Conservation (phyloP, 371 early-diverging fungal genomes). For the Fennellomyces sp. region DNA sequence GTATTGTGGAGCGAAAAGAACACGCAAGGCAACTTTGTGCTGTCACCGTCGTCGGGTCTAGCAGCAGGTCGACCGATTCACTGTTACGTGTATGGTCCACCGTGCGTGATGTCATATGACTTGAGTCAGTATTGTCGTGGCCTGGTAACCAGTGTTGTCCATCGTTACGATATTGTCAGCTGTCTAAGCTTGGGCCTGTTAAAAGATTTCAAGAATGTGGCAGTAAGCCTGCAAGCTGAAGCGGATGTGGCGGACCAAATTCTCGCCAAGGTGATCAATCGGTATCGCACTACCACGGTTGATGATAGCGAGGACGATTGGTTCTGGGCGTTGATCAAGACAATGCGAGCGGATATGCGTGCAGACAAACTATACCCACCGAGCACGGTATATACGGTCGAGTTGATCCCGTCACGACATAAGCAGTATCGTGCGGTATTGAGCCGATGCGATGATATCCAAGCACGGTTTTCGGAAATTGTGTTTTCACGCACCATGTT, state of each 20-base stretch:
- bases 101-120: constrained; percentile 70
- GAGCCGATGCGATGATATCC: constrained; percentile 70
- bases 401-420: constrained; percentile 43
- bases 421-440: constrained; percentile 46
- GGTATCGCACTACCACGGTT: constrained; percentile 19
- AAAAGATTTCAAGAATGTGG: constrained; percentile 76
- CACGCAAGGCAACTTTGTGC: constrained; percentile 55
- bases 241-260: constrained; percentile 74
- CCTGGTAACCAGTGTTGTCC: constrained; percentile 76
- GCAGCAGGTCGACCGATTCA: constrained; percentile 76
- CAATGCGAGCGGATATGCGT: constrained; percentile 79
- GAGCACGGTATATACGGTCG: constrained; percentile 68
- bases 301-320: constrained; percentile 38
- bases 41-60: constrained; percentile 64
- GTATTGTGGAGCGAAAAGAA: constrained; percentile 70
- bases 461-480: constrained; percentile 68
- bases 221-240: constrained; percentile 68
- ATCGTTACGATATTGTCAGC: constrained; percentile 74
- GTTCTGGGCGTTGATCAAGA: constrained; percentile 83
- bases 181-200: constrained; percentile 74
- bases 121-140: constrained; percentile 71
- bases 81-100: constrained; percentile 78
- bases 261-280: constrained; percentile 61
- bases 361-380: constrained; percentile 84
- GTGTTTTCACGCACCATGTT: constrained; percentile 74